Conservation (phyloP, 345 rosid species). For the Salix caprea region DNA sequence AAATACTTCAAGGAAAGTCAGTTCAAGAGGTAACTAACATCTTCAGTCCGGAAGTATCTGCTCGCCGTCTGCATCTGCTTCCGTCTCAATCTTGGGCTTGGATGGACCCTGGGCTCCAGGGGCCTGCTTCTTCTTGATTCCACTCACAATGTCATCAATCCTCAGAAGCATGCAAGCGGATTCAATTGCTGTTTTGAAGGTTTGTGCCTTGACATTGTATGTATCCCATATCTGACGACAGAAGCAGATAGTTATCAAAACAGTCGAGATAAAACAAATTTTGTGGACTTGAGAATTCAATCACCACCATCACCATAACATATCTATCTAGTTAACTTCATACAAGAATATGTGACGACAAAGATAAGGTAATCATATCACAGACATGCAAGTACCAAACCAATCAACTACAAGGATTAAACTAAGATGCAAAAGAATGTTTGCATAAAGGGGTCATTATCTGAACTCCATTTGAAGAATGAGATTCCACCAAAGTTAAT, state of each 20-base stretch:
- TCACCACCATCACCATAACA: background rate
- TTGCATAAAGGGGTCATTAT: background rate
- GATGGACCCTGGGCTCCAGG: slow-evolving; percentile 62
- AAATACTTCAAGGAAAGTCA: background rate
- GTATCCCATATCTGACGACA: slow-evolving; percentile 86
- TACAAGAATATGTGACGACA: background rate
- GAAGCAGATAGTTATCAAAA: background rate
- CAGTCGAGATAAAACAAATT: background rate
- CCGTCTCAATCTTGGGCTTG: slow-evolving; percentile 79
- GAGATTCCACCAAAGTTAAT: too few relatives aligned
- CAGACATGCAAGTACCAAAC: background rate
- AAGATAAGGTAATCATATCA: background rate
- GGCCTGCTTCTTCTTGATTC: slow-evolving; percentile 89
- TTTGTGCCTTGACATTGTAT: slow-evolving; percentile 89
- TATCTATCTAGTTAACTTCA: background rate
- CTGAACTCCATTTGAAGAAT: background rate
- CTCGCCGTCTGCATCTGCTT: slow-evolving; percentile 87
- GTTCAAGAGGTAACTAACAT: background rate
- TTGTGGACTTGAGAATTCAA: background rate
- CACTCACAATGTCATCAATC: slow-evolving; percentile 95
- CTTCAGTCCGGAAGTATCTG: slow-evolving; percentile 80
- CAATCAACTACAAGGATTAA: background rate
- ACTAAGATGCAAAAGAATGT: background rate
- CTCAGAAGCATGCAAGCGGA: slow-evolving; percentile 91
- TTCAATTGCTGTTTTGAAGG: slow-evolving; percentile 93